Conservation (phyloP, 805 yeast genomes). For the Candida peoriensis region DNA sequence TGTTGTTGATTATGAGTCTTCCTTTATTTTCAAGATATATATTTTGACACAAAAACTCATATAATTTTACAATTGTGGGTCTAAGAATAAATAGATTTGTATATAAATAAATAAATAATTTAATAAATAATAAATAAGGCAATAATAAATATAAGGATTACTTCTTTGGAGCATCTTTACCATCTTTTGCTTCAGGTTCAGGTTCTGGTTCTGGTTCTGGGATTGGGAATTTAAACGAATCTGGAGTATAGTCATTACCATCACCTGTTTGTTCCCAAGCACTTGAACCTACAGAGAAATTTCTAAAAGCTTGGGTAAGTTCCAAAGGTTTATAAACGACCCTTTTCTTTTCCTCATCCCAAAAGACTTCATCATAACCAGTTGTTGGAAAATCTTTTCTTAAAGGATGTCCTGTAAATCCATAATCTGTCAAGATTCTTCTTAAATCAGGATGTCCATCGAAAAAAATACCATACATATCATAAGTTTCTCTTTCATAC, state of each 20-base stretch:
- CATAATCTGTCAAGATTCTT: slow-evolving; percentile 87
- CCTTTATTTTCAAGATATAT: no score
- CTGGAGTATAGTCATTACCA: slow-evolving; percentile 79
- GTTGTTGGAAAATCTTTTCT: slow-evolving; percentile 92
- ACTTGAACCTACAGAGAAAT: slow-evolving; percentile 81
- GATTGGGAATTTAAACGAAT: slow-evolving; percentile 72
- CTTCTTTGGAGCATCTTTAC: slow-evolving; percentile 19
- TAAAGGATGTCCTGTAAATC: slow-evolving; percentile 88
- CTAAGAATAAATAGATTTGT: neutral
- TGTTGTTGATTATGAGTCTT: no score
- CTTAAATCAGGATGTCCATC: slow-evolving; percentile 88
- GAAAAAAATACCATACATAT: slow-evolving; percentile 80
- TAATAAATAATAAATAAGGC: slow-evolving; percentile 10
- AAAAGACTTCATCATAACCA: slow-evolving; percentile 85
- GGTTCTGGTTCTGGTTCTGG: slow-evolving; percentile 73
- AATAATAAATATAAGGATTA: slow-evolving; percentile 9
- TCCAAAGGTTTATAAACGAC: slow-evolving; percentile 87
- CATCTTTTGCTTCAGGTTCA: no score
- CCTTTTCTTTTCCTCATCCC: slow-evolving; percentile 87
- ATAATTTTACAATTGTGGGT: no score
- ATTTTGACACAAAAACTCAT: no score
- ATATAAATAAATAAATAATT: slow-evolving; percentile 20
- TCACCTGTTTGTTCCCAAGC: slow-evolving; percentile 92
- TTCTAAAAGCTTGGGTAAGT: slow-evolving; percentile 88
- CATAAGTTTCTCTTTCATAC: slow-evolving; percentile 89